Base-by-base conservation (phyloP, 495 filamentous ascomycete species). In the Daldinia childiae region DNA sequence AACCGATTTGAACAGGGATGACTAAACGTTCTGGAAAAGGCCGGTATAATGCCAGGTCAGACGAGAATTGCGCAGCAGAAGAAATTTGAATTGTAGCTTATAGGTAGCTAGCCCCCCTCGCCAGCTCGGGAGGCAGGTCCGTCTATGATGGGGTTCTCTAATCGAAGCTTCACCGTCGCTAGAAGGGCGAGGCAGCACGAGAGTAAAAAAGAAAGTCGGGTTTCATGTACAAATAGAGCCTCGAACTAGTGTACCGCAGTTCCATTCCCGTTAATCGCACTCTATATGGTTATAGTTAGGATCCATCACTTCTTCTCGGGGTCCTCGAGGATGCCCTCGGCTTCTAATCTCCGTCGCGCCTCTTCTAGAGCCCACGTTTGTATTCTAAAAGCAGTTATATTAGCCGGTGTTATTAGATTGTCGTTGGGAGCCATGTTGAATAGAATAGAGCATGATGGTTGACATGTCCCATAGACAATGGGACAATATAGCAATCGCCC, bases 361-460 rank as follows among this genome's bases (percentile, higher is more conserved):
- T 99, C 95, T 82, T 99, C 95, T 51, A 99, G 86, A 32, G 95
- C 95, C 95, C 95, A 99, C 56, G 94, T 98, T 86, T 98, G 94
- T 89, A 99, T 98, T 75, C 96, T 99, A 66, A 30, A 30, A 67
- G n/a, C 7, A 52, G 17, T 15, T 34, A 9, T 21, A 62, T 75
- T 67, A 79, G 72, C 60, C 36, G 11, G 6, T 60, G 43, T 50
- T 41, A 26, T 26, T 3, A 34, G 32, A 34, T 11, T 11, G 9
- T 34, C 32, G 2, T 9, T 34, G 2, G 32, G 8, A 11, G 32
- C 32, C 6, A 9, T 34, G 3, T 34, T 34, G 32, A 9, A 34
- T 34, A 34, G 32, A 6, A 21, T 8, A 36, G 14, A n/a, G 8
- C 7, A 58, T 38, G 15, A 1, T 15, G 5, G 3, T 7, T 24